Base-by-base conservation (phyloP, 2,329 filamentous ascomycete genomes). In the Penicillium digitatum region DNA sequence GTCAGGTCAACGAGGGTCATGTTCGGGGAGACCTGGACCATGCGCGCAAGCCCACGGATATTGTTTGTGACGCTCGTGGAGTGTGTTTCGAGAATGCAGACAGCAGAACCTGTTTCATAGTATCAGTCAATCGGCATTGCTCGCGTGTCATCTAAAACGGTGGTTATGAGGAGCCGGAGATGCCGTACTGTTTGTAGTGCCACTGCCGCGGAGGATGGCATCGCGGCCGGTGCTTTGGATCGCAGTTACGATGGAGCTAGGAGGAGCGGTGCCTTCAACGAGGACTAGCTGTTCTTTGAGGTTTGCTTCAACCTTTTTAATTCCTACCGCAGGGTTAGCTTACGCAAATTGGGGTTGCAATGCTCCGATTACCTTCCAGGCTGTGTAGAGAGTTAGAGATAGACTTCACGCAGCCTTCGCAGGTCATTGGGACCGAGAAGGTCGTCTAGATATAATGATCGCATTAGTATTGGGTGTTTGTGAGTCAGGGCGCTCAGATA, bases 61-160 rank as follows among this genome's bases (percentile, higher is more conserved):
- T 88, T 80, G 66, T 87, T 82, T 61, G 77, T 72, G 53, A 86
- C 81, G 54, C 74, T 73, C 35, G 74, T 76, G 43, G 85, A 82
- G 68, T 90, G 86, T 54, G 90, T 95, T 79, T 99, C 94, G 57
- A 99, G 84, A 68, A 99, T 97, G 75, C 92, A 96, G 40, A 99
- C 94, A 42, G 93, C 70, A 31, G 62, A 73, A 53, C 68, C 71
- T 73, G 42, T 55, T 20, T 27, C 12, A n/a, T 20, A 3, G 20
- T 20, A 2, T n/a, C 7, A 11, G 39, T 32, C 12, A 51, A n/a
- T 20, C 14, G 10, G 4, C 1, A 22, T 44, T 45, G 26, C 14
- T 35, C 22, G 24, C 20, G 20, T 24, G 18, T 22, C 43, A 24
- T 16, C 20, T 43, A 5, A 1, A 7, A 32, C 3, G 3, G 24